Conservation (phyloP, 768 basidiomycete species). For the Ramaria sp. region DNA sequence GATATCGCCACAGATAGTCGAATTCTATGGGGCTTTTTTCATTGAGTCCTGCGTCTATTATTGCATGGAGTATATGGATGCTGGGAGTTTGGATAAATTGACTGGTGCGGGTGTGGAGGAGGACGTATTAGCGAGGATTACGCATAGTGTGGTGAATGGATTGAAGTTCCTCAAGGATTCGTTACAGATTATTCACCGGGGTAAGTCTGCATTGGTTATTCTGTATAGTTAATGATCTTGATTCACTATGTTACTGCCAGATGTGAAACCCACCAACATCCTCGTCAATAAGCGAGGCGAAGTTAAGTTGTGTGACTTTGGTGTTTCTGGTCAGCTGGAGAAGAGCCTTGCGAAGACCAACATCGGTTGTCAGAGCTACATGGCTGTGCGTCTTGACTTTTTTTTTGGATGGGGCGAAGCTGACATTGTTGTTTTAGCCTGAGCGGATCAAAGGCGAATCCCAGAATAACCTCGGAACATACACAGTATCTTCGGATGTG, state of each 20-base stretch:
- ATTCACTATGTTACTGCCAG: constrained; percentile 24
- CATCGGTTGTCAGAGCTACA: constrained; percentile 97
- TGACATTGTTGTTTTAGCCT: constrained; percentile 38
- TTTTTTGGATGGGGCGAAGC: background rate
- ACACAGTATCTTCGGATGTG: constrained; percentile 94
- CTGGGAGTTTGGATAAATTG: constrained; percentile 89
- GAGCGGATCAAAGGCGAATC: constrained; percentile 96
- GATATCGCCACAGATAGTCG: constrained; percentile 83
- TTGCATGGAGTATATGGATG: constrained; percentile 99
- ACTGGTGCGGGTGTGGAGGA: constrained; percentile 50
- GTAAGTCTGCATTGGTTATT: constrained; percentile 20
- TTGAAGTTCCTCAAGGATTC: constrained; percentile 94
- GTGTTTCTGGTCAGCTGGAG: constrained; percentile 97
- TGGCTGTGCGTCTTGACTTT: constrained; percentile 62
- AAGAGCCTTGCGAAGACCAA: constrained; percentile 95
- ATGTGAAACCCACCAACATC: constrained; percentile 92
- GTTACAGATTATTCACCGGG: constrained; percentile 75
- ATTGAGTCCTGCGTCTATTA: constrained; percentile 99
- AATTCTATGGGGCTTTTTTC: constrained; percentile 98
- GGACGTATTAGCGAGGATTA: constrained; percentile 72
- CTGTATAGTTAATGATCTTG: background rate
- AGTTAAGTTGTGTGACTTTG: constrained; percentile 95
- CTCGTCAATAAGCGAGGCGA: constrained; percentile 82
- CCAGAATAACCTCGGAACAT: constrained; percentile 73
- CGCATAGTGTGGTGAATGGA: constrained; percentile 74